A percentile compares a stretch with the other conserved stretches of the same genome.
These are phyloP conservation scores for Quercus berberidifolia DNA, from an alignment of 306 rosid genomes.

Conservation along the genomic window DNA sequence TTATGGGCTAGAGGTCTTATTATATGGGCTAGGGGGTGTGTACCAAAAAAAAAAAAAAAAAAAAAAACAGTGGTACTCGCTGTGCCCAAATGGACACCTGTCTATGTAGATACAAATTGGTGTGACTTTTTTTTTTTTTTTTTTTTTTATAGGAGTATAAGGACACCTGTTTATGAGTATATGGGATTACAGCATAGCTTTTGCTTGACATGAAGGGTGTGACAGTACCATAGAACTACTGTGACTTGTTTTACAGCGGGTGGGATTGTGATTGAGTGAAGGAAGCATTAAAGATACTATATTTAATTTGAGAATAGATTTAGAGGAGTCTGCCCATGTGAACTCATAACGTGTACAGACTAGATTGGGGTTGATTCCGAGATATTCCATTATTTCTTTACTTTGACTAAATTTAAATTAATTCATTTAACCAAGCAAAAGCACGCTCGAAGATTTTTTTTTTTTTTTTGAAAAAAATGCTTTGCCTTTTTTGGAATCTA, in stretches of 20 bases:
- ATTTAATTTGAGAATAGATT: neutral
- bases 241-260: neutral
- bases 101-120: neutral
- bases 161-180: too few relatives aligned
- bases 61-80: constrained; percentile 2
- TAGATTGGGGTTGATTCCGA: neutral
- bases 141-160: too few relatives aligned
- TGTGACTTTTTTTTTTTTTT: too few relatives aligned
- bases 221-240: too few relatives aligned
- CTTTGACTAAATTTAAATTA: neutral
- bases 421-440: neutral
- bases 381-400: neutral
- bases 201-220: too few relatives aligned
- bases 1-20: neutral
- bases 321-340: neutral
- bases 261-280: neutral
- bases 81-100: constrained; percentile 9
- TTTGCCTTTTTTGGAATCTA: neutral
- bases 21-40: neutral
- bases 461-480: neutral
- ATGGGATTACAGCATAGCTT: too few relatives aligned
- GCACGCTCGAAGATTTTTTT: too few relatives aligned
- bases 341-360: neutral
- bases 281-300: neutral
- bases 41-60: too few relatives aligned